phyloP scores from a whole-genome alignment of 352 stramenopile species.

The Pythium grandisporangium region DNA sequence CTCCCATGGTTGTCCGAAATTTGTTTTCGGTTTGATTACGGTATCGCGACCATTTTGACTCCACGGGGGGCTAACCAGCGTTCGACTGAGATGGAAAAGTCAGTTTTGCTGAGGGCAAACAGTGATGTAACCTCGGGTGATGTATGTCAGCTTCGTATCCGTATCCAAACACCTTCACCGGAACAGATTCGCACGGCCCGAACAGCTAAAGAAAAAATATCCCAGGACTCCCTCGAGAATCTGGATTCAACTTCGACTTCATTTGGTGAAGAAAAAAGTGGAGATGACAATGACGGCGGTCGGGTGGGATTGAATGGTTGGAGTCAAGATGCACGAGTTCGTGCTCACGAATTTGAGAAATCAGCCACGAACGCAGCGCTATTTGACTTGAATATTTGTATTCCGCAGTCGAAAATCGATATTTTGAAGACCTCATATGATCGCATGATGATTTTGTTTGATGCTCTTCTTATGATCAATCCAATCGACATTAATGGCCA shows the following conservation, averaged over 20 bases:
- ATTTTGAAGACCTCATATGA: slow-evolving; percentile 64
- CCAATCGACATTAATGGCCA: slow-evolving; percentile 78
- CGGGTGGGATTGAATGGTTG: slow-evolving; percentile 74
- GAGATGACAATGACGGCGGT: slow-evolving; percentile 75
- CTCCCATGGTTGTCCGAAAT: slow-evolving; percentile 73
- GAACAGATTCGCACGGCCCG: slow-evolving; percentile 12
- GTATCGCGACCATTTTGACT: slow-evolving; percentile 32
- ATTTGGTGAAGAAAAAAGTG: slow-evolving; percentile 31
- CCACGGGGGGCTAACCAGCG: slow-evolving; percentile 52
- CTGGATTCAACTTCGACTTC: slow-evolving; percentile 18
- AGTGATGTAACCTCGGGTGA: slow-evolving; percentile 14
- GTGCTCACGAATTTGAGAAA: slow-evolving; percentile 52
- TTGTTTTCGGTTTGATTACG: slow-evolving; percentile 38
- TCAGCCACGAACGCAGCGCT: slow-evolving; percentile 38
- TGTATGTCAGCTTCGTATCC: slow-evolving; percentile 11
- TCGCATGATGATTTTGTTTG: slow-evolving; percentile 77
- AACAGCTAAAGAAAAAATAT: slow-evolving; percentile 46
- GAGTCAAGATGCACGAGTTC: slow-evolving; percentile 53
- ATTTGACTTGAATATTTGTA: slow-evolving; percentile 45
- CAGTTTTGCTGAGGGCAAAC: slow-evolving; percentile 9
- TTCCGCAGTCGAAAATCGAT: slow-evolving; percentile 42
- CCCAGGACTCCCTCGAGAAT: slow-evolving; percentile 60
- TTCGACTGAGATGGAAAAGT: slow-evolving; percentile 23
- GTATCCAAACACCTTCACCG: slow-evolving; percentile 12
- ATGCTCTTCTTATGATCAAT: slow-evolving; percentile 82